phyloP scores from a whole-genome alignment of 441 rosid genomes.

The Populus hybrid region DNA sequence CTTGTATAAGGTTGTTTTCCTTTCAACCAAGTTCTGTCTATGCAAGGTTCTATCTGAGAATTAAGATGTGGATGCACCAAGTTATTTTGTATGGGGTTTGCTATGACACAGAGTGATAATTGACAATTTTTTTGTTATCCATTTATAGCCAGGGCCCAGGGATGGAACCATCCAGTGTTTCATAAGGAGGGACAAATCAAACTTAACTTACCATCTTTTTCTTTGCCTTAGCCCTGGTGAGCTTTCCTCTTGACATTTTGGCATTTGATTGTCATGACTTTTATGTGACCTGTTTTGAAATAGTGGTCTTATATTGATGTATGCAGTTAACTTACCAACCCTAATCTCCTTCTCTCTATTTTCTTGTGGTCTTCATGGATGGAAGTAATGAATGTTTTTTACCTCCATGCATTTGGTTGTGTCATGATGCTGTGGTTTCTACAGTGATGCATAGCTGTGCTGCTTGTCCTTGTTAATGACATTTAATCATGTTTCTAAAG shows the following conservation, averaged over 20 bases:
- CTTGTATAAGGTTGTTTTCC: neutral
- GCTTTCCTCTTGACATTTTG: constrained; percentile 17
- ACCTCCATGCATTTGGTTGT: neutral
- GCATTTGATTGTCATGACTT: neutral
- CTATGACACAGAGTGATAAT: neutral
- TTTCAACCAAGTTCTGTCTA: constrained; percentile 1
- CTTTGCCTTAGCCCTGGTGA: constrained; percentile 93
- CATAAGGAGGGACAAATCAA: constrained; percentile 88
- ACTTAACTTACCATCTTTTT: constrained; percentile 81
- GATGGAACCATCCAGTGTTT: constrained; percentile 88
- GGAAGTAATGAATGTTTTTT: too few relatives aligned
- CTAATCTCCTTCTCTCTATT: neutral
- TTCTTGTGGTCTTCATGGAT: neutral
- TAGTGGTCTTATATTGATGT: neutral
- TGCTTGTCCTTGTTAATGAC: neutral
- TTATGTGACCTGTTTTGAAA: neutral
- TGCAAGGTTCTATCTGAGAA: neutral
- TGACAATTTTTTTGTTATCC: constrained; percentile 16
- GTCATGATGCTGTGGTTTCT: neutral
- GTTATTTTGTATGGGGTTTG: neutral
- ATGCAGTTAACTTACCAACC: neutral
- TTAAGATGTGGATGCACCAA: neutral
- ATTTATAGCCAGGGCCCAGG: constrained; percentile 77
- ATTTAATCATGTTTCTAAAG: neutral
- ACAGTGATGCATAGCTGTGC: neutral